Conservation (phyloP, 768 basidiomycete genomes). For the Termitomyces sp. region DNA sequence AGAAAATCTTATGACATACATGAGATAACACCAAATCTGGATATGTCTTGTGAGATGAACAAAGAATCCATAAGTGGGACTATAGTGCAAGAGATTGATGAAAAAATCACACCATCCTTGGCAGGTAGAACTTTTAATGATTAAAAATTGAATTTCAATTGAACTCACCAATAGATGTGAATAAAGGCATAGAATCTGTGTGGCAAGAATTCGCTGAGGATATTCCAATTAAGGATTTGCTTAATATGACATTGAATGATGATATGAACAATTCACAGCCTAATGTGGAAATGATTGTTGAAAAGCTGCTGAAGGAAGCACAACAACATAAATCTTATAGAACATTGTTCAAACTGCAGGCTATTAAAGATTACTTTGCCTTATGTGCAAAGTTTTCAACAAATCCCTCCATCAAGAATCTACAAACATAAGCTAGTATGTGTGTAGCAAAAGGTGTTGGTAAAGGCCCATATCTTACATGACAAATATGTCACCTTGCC, state of each 20-base stretch:
- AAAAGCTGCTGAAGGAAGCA: slow-evolving; percentile 10
- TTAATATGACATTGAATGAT: neutral
- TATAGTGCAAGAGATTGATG: no score
- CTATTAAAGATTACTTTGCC: slow-evolving; percentile 13
- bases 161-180: no score
- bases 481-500: neutral
- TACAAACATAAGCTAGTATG: neutral
- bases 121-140: no score
- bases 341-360: slow-evolving; percentile 12
- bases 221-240: neutral
- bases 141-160: no score
- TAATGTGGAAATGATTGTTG: neutral
- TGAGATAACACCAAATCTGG: neutral
- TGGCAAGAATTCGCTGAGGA: neutral
- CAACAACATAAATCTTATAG: slow-evolving; percentile 9
- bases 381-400: slow-evolving; percentile 3
- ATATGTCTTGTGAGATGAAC: neutral
- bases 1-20: no score
- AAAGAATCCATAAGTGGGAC: neutral
- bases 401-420: slow-evolving; percentile 9
- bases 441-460: neutral
- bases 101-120: no score
- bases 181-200: no score
- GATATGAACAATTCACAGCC: neutral
- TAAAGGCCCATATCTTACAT: slow-evolving; percentile 2